Conservation (phyloP, 1,139 yeast species). For the Blastobotrys persicus region DNA sequence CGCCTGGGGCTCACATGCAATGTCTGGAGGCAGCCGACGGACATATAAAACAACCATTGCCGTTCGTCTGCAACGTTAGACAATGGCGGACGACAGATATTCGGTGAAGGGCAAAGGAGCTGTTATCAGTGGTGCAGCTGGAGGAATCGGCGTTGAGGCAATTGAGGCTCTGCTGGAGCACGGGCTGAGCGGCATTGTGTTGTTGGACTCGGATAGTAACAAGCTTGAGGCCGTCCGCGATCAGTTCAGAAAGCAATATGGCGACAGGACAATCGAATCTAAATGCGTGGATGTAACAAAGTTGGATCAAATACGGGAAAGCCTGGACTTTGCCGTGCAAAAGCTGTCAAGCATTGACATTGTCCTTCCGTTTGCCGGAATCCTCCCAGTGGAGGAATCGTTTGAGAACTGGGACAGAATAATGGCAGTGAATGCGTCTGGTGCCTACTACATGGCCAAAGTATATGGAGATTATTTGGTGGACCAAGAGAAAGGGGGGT, state of each 20-base stretch:
- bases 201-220: conserved; percentile 10
- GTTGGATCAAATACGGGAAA: conserved; percentile 3
- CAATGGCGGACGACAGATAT: neutral
- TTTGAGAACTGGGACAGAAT: conserved; percentile 8
- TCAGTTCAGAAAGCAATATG: conserved; percentile 4
- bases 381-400: conserved; percentile 1
- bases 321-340: conserved; percentile 8
- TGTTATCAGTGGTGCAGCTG: conserved; percentile 15
- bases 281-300: conserved; percentile 9
- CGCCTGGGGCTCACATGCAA: neutral
- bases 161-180: conserved; percentile 14
- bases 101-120: neutral
- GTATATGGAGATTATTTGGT: conserved; percentile 47
- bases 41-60: no score
- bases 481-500: conserved; percentile 25
- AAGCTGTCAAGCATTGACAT: conserved; percentile 10
- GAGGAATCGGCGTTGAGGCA: conserved; percentile 14
- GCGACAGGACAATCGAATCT: conserved; percentile 4
- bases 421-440: conserved; percentile 38
- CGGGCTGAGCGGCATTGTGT: conserved; percentile 13
- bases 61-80: no score
- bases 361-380: conserved; percentile 16
- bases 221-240: conserved; percentile 6
- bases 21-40: no score
- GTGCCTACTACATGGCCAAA: conserved; percentile 44